These are phyloP conservation scores for Filobasidium floriforme DNA, from an alignment of 768 basidiomycete genomes.

Conservation along the genomic window DNA sequence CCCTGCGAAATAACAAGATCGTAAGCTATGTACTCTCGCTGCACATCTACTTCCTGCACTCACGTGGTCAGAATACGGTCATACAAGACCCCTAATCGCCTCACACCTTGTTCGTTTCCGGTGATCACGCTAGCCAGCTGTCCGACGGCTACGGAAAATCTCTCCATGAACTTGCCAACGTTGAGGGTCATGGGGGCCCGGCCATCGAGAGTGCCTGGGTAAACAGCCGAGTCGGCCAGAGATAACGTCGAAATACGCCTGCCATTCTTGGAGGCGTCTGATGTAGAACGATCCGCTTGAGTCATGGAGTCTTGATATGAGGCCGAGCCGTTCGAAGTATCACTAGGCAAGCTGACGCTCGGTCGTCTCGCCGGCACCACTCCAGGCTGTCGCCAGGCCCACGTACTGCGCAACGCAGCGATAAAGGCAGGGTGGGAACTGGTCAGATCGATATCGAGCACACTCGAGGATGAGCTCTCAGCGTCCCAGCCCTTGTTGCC, in stretches of 20 bases:
- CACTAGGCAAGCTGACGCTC: neutral
- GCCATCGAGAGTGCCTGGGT: slow-evolving; percentile 1
- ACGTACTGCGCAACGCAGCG: slow-evolving; percentile 40
- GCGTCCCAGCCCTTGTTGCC: slow-evolving; percentile 18
- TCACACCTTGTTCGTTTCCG: slow-evolving; percentile 33
- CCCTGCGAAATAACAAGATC: neutral
- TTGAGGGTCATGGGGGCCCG: slow-evolving; percentile 18
- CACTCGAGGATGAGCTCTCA: slow-evolving; percentile 28
- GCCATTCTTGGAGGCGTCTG: neutral
- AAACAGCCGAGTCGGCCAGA: slow-evolving; percentile 23
- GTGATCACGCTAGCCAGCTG: slow-evolving; percentile 36
- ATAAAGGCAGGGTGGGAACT: slow-evolving; percentile 44
- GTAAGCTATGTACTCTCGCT: neutral
- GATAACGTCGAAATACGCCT: slow-evolving; percentile 27
- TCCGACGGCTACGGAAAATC: slow-evolving; percentile 34
- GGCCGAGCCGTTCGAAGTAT: neutral
- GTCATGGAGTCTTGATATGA: slow-evolving; percentile 2
- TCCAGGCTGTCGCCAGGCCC: slow-evolving; percentile 41
- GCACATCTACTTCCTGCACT: slow-evolving; percentile 11
- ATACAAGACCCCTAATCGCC: slow-evolving; percentile 42
- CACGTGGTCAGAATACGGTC: slow-evolving; percentile 46
- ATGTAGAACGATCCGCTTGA: neutral
- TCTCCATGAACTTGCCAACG: slow-evolving; percentile 40
- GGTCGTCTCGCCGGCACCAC: slow-evolving; percentile 9
- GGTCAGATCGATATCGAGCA: slow-evolving; percentile 43